Conservation (phyloP, 2,329 filamentous ascomycete species). For the Cladosporium halotolerans region DNA sequence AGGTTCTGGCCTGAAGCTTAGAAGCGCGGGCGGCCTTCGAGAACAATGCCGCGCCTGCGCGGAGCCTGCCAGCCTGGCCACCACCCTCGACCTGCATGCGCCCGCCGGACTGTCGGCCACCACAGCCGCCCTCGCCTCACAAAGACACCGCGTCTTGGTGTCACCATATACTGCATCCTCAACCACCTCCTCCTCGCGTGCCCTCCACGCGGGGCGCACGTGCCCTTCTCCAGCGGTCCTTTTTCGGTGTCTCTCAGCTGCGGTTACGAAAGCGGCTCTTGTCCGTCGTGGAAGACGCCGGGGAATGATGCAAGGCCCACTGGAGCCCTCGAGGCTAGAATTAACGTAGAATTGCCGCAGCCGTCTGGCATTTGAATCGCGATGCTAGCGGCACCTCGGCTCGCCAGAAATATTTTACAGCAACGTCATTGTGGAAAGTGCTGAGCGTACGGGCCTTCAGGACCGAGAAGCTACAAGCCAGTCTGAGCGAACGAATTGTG, state of each 20-base stretch:
- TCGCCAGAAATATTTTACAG: too few relatives aligned
- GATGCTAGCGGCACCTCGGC: neutral
- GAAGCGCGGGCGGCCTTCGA: too few relatives aligned
- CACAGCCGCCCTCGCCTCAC: too few relatives aligned
- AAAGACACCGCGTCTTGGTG: too few relatives aligned
- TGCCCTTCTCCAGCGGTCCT: constrained; percentile 6
- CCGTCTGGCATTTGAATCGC: neutral
- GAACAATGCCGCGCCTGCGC: too few relatives aligned
- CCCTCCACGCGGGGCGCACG: constrained; percentile 10
- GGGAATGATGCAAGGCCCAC: neutral
- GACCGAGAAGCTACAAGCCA: too few relatives aligned
- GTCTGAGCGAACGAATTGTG: too few relatives aligned
- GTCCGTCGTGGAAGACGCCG: neutral
- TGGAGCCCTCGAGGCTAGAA: neutral
- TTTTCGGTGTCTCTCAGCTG: neutral
- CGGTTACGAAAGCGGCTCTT: neutral
- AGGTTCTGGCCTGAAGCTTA: neutral
- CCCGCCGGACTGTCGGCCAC: neutral
- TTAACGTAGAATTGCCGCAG: neutral
- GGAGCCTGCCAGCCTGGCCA: too few relatives aligned
- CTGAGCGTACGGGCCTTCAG: too few relatives aligned
- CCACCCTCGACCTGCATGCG: neutral
- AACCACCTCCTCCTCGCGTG: neutral
- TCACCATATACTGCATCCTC: too few relatives aligned
- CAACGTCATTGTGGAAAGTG: too few relatives aligned